Evolutionary conservation across 2,329 filamentous ascomycete species (phyloP), one percentile per base, ranked within the genome.

Genomic region (Neonectria ditissima): DNA sequence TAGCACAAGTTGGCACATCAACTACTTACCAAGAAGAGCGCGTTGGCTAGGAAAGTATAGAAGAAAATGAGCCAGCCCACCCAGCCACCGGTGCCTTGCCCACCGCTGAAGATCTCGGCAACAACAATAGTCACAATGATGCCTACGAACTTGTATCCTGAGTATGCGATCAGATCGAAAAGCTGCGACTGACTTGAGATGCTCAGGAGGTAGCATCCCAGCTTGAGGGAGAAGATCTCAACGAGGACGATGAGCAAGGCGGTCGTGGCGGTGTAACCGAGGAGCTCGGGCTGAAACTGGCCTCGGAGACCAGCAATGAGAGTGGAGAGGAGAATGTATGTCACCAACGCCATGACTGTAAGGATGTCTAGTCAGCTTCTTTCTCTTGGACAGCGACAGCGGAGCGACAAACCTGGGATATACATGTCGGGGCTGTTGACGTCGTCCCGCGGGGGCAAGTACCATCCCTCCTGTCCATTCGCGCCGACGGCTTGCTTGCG

Each of bases 381-480:
- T 22, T 26, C 8, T 22, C 22, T 22, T 18, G 22, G 14, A 28
- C 3, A 24, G 9, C 9, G n/a, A 6, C 20, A 30, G 20, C 3
- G 11, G 32, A n/a, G n/a, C 13, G 32, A 74, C 80, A 37, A 72
- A 85, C 82, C 80, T 63, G 94, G 94, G 73, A 99, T 99, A 82
- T 99, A 99, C 94, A 99, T 98, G 81, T 99, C 96, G 16, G 97
- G 96, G 69, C 93, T 97, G 81, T 99, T 99, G 79, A 98, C 85
- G 76, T 99, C 96, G 79, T 99, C 95, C 68, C 96, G 87, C 2
- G 96, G 96, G 5, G 96, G 93, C 8, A 97, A 86, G 80, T 96
- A 99, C 84, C 90, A 91, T 48, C 88, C 88, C 68, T 91, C 89
- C 72, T 90, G 88, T 54, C 91, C 87, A 75, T 87, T 89, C 60